A percentile compares a stretch with the other conserved stretches of the same genome.
phyloP scores from a whole-genome alignment of 495 filamentous ascomycete species.

The Aspergillus affinis region DNA sequence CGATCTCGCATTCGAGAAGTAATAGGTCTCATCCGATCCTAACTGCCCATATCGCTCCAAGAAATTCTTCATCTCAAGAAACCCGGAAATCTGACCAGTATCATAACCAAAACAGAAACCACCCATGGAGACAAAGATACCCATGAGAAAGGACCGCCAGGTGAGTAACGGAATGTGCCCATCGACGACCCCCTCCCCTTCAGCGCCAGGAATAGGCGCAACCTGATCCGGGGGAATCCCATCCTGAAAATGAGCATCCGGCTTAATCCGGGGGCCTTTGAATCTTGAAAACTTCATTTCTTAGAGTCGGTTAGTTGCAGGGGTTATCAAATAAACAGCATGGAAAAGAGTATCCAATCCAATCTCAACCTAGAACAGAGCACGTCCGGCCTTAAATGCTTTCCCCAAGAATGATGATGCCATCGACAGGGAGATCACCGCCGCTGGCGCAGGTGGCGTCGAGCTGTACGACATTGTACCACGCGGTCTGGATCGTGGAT shows the following conservation, averaged over 20 bases:
- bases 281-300: background rate
- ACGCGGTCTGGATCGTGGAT: background rate
- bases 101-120: slow-evolving; percentile 61
- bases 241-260: background rate
- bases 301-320: background rate
- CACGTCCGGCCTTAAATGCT: too few relatives aligned
- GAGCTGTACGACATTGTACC: background rate
- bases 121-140: slow-evolving; percentile 60
- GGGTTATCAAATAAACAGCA: too few relatives aligned
- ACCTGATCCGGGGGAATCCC: background rate
- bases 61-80: slow-evolving; percentile 61
- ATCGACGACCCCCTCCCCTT: slow-evolving; percentile 22
- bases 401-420: background rate
- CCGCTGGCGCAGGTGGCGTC: background rate
- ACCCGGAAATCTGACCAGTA: slow-evolving; percentile 55
- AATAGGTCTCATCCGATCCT: slow-evolving; percentile 28
- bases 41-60: slow-evolving; percentile 43
- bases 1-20: slow-evolving; percentile 51
- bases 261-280: background rate
- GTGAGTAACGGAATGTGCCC: slow-evolving; percentile 41
- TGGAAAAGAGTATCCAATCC: too few relatives aligned
- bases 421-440: background rate
- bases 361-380: background rate
- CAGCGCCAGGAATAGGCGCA: background rate
- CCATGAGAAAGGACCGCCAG: slow-evolving; percentile 45